These are phyloP conservation scores for Hippophae gyantsensis DNA, from an alignment of 306 rosid genomes.

Conservation along the genomic window DNA sequence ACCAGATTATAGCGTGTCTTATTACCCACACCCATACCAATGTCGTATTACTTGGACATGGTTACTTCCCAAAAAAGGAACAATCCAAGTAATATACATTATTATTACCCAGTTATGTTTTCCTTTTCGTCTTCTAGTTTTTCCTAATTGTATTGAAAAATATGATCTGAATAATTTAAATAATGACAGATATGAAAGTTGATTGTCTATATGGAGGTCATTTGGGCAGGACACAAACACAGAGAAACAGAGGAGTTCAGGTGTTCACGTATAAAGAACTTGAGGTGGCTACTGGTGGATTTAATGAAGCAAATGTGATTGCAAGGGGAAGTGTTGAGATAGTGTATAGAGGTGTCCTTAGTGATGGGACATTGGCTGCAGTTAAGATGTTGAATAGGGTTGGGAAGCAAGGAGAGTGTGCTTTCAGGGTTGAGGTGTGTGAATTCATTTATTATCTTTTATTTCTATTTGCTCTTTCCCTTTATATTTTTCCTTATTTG, in stretches of 20 bases:
- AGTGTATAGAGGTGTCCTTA: conserved; percentile 63
- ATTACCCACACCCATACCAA: too few relatives aligned
- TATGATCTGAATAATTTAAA: conserved; percentile 9
- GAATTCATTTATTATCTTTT: conserved; percentile 39
- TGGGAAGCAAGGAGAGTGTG: conserved; percentile 91
- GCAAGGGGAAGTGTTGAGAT: conserved; percentile 54
- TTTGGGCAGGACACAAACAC: conserved; percentile 26
- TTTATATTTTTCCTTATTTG: too few relatives aligned
- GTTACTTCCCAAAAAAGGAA: too few relatives aligned
- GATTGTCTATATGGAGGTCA: conserved; percentile 73
- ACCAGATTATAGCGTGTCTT: too few relatives aligned
- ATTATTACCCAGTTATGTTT: not conserved
- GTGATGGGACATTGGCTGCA: conserved; percentile 76
- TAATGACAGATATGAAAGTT: conserved; percentile 62
- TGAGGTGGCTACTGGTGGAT: conserved; percentile 59
- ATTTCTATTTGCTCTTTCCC: conserved; percentile 20
- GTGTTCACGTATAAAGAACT: conserved; percentile 80
- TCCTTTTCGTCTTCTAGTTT: not conserved
- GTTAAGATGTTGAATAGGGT: conserved; percentile 54
- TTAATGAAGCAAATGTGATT: conserved; percentile 56
- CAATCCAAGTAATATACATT: not conserved
- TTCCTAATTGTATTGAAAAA: not conserved
- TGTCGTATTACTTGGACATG: too few relatives aligned
- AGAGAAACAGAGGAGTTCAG: conserved; percentile 59
- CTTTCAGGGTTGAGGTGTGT: conserved; percentile 85